These are phyloP conservation scores for Ascochyta koolunga DNA, from an alignment of 2,329 filamentous ascomycete genomes.

Conservation along the genomic window DNA sequence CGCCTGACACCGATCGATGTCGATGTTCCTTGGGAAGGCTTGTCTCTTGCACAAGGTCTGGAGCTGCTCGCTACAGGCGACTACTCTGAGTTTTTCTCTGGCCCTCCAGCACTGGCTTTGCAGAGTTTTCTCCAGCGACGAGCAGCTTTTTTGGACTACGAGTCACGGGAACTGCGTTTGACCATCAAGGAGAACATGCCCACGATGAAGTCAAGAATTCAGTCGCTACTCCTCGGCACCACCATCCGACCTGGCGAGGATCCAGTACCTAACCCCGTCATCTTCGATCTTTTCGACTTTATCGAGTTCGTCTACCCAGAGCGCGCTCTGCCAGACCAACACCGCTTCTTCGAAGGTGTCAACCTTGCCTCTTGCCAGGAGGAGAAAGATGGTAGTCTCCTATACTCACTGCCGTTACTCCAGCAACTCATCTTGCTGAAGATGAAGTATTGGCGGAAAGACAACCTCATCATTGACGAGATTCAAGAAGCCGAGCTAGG, in stretches of 20 bases:
- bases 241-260: constrained; percentile 71
- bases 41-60: constrained; percentile 58
- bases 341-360: constrained; percentile 68
- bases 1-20: constrained; percentile 73
- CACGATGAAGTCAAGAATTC: constrained; percentile 51
- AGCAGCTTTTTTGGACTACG: constrained; percentile 81
- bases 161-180: constrained; percentile 81
- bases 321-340: constrained; percentile 56
- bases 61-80: constrained; percentile 28
- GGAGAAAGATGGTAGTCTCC: constrained; percentile 60
- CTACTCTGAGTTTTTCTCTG: constrained; percentile 69
- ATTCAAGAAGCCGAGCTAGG: constrained; percentile 24
- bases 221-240: constrained; percentile 76
- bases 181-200: constrained; percentile 74
- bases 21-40: constrained; percentile 75
- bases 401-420: constrained; percentile 74
- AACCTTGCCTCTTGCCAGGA: constrained; percentile 69
- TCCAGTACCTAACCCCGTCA: constrained; percentile 70
- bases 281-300: constrained; percentile 96
- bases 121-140: constrained; percentile 80
- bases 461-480: constrained; percentile 49
- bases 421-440: constrained; percentile 76
- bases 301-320: constrained; percentile 67
- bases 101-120: constrained; percentile 70
- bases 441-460: constrained; percentile 64